phyloP scores from a whole-genome alignment of 2,329 filamentous ascomycete species.

The Epichloe amarillans region DNA sequence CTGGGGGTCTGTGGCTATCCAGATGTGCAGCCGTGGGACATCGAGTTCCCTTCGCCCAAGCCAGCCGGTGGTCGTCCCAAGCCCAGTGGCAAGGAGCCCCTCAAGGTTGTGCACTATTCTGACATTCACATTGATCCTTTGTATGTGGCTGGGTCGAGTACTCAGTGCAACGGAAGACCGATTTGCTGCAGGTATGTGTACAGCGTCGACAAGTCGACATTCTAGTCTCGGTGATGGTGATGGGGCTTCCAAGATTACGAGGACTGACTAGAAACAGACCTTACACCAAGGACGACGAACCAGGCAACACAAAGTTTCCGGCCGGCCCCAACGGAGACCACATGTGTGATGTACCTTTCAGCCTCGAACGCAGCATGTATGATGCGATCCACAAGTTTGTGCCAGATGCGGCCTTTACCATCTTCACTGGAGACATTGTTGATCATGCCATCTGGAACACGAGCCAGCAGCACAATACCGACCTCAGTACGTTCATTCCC shows the following conservation, averaged over 20 bases:
- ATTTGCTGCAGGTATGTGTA: slow-evolving; percentile 40
- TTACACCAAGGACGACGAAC: slow-evolving; percentile 32
- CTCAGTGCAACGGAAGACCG: slow-evolving; percentile 39
- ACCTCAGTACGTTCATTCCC: slow-evolving; percentile 14
- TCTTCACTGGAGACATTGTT: slow-evolving; percentile 47
- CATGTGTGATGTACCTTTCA: slow-evolving; percentile 37
- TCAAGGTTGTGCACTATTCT: slow-evolving; percentile 45
- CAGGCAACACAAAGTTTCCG: slow-evolving; percentile 33
- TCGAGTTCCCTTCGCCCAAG: slow-evolving; percentile 31
- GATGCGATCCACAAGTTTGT: slow-evolving; percentile 32
- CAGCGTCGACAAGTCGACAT: too few species aligned
- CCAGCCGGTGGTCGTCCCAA: slow-evolving; percentile 21
- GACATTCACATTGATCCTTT: slow-evolving; percentile 46
- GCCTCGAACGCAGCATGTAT: slow-evolving; percentile 42
- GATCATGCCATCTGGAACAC: slow-evolving; percentile 39
- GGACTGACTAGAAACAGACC: slow-evolving; percentile 17
- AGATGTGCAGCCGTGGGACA: slow-evolving; percentile 25
- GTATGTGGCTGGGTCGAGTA: slow-evolving; percentile 39
- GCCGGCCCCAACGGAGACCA: slow-evolving; percentile 39
- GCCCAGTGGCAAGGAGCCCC: slow-evolving; percentile 30
- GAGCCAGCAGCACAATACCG: slow-evolving; percentile 18
- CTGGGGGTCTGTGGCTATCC: slow-evolving; percentile 39
- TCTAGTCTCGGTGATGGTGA: too few species aligned
- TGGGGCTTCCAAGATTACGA: not conserved
- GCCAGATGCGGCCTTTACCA: slow-evolving; percentile 35